These are phyloP conservation scores for Vitis hybrid DNA, from an alignment of 177 flowering plant species.

Conservation along the genomic window DNA sequence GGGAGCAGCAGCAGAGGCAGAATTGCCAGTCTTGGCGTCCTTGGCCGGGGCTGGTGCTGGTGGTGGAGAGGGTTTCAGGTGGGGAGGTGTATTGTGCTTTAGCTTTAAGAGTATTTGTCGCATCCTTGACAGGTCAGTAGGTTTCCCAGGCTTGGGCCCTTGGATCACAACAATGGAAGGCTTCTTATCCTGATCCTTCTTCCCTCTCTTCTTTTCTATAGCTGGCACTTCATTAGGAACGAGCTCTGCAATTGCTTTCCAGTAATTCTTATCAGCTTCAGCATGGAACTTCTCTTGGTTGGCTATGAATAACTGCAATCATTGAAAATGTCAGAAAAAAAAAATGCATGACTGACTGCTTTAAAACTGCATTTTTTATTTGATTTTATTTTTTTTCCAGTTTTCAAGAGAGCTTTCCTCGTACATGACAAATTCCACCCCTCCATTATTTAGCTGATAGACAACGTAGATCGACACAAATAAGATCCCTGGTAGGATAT, in stretches of 20 bases:
- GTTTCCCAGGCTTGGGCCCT: conserved; percentile 58
- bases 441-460: too few species aligned
- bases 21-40: conserved; percentile 11
- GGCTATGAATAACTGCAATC: conserved; percentile 44
- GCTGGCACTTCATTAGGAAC: conserved; percentile 67
- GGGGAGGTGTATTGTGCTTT: conserved; percentile 46
- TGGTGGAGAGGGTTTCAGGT: conserved; percentile 35
- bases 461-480: too few species aligned
- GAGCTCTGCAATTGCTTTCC: conserved; percentile 84
- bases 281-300: conserved; percentile 65
- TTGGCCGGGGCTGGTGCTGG: conserved; percentile 21
- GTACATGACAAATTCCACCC: too few species aligned
- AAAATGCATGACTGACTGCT: too few species aligned
- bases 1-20: conserved; percentile 13
- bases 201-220: conserved; percentile 60
- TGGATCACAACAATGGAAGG: conserved; percentile 34
- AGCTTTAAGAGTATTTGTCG: conserved; percentile 44
- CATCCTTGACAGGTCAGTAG: conserved; percentile 53
- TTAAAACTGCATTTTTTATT: too few species aligned
- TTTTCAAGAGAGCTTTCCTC: too few species aligned
- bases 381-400: too few species aligned
- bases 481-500: neutral
- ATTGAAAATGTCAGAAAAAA: neutral
- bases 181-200: conserved; percentile 62
- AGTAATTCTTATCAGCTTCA: conserved; percentile 70